phyloP scores from a whole-genome alignment of 805 yeast genomes.

The Candida endomychidarum region DNA sequence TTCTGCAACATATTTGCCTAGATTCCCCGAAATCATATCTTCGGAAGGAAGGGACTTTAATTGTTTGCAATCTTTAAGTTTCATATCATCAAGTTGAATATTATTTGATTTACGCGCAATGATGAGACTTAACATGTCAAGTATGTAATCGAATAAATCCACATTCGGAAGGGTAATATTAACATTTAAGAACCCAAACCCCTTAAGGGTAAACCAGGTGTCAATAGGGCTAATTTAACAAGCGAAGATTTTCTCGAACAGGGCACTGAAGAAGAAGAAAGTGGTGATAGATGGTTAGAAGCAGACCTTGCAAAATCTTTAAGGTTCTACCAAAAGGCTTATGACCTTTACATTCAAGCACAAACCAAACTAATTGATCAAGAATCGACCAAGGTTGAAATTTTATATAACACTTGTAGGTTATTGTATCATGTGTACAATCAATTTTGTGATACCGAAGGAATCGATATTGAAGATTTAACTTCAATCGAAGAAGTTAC shows the following conservation, averaged over 20 bases:
- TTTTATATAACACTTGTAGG: constrained; percentile 59
- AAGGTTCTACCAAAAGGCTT: constrained; percentile 64
- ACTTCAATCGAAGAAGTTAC: constrained; percentile 34
- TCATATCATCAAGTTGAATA: too few relatives aligned
- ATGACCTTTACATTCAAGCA: constrained; percentile 28
- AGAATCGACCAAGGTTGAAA: constrained; percentile 31
- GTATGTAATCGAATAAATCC: background rate
- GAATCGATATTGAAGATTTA: constrained; percentile 33
- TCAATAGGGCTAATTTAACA: too few relatives aligned
- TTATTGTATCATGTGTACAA: constrained; percentile 58
- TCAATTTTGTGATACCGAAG: constrained; percentile 49
- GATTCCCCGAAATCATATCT: too few relatives aligned
- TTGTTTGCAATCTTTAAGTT: too few relatives aligned
- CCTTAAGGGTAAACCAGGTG: background rate
- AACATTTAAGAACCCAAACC: background rate
- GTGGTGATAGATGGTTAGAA: constrained; percentile 73
- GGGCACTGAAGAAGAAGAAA: constrained; percentile 64
- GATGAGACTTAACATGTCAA: constrained; percentile 6
- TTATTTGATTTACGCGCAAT: background rate
- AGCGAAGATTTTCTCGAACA: constrained; percentile 49
- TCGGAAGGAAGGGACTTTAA: too few relatives aligned
- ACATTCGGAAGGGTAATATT: background rate
- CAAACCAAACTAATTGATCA: constrained; percentile 4
- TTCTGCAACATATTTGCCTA: background rate
- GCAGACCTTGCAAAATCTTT: constrained; percentile 65